Base-by-base conservation (phyloP, 2,329 filamentous ascomycete genomes). In the Beauveria scarabaeidicola region DNA sequence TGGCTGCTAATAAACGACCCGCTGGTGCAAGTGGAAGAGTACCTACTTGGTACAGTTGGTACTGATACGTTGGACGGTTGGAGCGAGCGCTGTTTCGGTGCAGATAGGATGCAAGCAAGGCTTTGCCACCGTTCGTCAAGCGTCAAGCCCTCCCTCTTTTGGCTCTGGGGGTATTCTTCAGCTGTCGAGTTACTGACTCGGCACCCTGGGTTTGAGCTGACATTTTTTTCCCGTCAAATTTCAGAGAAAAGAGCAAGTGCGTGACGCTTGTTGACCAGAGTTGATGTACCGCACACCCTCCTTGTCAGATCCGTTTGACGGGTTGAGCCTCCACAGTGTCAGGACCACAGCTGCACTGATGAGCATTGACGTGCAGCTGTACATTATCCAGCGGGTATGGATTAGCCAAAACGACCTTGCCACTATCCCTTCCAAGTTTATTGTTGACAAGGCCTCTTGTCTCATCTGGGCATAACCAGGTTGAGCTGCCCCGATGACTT, bases 311-410 rank as follows among this genome's bases (percentile, higher is more conserved):
- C 29, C 55, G 46, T 43, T 43, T 44, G 55, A 58, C 47, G 25
- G 29, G 47, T 44, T 25, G 47, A 48, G 44, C 44, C 25, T 52
- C 36, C 46, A 52, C n/a, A n/a, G n/a, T n/a, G n/a, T n/a, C n/a
- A n/a, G n/a, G n/a, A n/a, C n/a, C n/a, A n/a, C 38, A 44, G 23
- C n/a, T 47, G 55, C 47, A 58, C n/a, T 47, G 47, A 58, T 52
- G 36, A 41, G 32, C 38, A 51, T 58, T 58, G 55, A 51, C 55
- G 47, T 58, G 55, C 55, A 58, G 55, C 54, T 57, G 54, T 38
- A 50, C 54, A 44, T n/a, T 32, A 25, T 36, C 3, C 52, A 55
- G 40, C n/a, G 21, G n/a, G 23, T 13, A 38, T n/a, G n/a, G n/a
- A n/a, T n/a, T n/a, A 36, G 13, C 32, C 32, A 36, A 0, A 36